phyloP scores from a whole-genome alignment of 805 yeast species.

The Torulaspora indica region DNA sequence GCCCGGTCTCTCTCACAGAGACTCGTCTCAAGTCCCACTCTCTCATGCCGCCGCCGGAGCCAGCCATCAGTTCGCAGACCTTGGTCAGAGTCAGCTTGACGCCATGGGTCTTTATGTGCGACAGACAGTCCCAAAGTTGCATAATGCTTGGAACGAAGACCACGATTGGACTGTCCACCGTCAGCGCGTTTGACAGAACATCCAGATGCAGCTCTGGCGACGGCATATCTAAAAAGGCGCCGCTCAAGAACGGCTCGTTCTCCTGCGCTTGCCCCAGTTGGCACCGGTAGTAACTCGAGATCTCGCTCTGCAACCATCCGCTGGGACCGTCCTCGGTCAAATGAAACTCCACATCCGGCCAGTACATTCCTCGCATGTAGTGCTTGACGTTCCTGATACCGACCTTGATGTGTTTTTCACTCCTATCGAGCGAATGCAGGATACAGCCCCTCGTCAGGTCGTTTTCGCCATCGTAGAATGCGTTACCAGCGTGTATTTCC shows the following conservation, averaged over 20 bases:
- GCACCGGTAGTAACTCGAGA: constrained; percentile 10
- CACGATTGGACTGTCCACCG: constrained; percentile 42
- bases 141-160: constrained; percentile 48
- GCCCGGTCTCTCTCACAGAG: constrained; percentile 39
- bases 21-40: constrained; percentile 48
- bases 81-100: constrained; percentile 37
- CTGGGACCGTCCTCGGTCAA: constrained; percentile 38
- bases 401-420: constrained; percentile 38
- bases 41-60: constrained; percentile 45
- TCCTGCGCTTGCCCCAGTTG: constrained; percentile 19
- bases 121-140: constrained; percentile 42
- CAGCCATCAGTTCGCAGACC: constrained; percentile 43
- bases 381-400: constrained; percentile 40
- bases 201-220: constrained; percentile 38
- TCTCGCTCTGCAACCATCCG: constrained; percentile 37
- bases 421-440: constrained; percentile 44
- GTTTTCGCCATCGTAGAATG: constrained; percentile 29
- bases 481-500: constrained; percentile 44
- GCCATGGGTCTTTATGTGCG: constrained; percentile 31
- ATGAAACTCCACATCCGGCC: constrained; percentile 45
- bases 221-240: constrained; percentile 47
- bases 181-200: constrained; percentile 35
- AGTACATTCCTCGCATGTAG: constrained; percentile 43
- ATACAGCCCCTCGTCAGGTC: constrained; percentile 39
- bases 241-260: constrained; percentile 37